Evolutionary conservation across 768 basidiomycete species (phyloP).

Genomic region (Trametes cinnabarina): DNA sequence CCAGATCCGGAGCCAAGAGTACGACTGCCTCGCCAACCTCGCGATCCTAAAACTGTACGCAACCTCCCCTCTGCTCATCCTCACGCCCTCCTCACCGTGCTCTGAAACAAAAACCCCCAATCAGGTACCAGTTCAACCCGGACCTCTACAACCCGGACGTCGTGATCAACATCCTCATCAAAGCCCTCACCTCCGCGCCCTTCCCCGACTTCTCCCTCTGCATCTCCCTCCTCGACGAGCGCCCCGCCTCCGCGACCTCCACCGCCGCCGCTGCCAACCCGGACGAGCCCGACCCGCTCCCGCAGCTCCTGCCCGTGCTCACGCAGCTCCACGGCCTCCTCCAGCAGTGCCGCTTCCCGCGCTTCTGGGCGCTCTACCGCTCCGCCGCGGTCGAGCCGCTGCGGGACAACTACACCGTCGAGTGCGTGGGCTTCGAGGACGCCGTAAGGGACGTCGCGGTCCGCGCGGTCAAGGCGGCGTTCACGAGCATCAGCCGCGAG

Average conservation of each 20-base stretch:
- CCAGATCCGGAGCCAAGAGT: slow-evolving; percentile 87
- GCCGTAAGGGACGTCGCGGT: slow-evolving; percentile 76
- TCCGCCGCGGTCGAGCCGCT: slow-evolving; percentile 69
- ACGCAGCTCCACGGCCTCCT: slow-evolving; percentile 66
- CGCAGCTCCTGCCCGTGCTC: slow-evolving; percentile 64
- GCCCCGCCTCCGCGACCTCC: slow-evolving; percentile 42
- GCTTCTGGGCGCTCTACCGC: slow-evolving; percentile 77
- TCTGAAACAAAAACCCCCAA: not conserved
- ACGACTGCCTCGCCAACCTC: slow-evolving; percentile 93
- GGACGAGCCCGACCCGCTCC: slow-evolving; percentile 83
- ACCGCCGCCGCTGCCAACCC: slow-evolving; percentile 42
- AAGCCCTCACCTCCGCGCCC: slow-evolving; percentile 80
- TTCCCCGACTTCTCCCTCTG: slow-evolving; percentile 94
- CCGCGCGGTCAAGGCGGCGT: slow-evolving; percentile 74
- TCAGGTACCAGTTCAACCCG: slow-evolving; percentile 94
- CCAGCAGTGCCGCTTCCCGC: slow-evolving; percentile 83
- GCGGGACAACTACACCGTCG: slow-evolving; percentile 84
- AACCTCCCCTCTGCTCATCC: not conserved
- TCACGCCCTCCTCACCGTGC: slow-evolving; percentile 5
- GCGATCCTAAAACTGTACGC: slow-evolving; percentile 89
- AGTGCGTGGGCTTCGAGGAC: slow-evolving; percentile 80
- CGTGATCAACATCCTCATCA: slow-evolving; percentile 91
- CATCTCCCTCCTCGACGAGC: slow-evolving; percentile 86
- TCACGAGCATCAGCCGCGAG: slow-evolving; percentile 66
- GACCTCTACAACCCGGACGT: slow-evolving; percentile 91